Evolutionary conservation across 371 early-diverging fungal genomes (phyloP), one percentile per base, ranked within the genome.

Genomic region (Actinomortierella wolfii): DNA sequence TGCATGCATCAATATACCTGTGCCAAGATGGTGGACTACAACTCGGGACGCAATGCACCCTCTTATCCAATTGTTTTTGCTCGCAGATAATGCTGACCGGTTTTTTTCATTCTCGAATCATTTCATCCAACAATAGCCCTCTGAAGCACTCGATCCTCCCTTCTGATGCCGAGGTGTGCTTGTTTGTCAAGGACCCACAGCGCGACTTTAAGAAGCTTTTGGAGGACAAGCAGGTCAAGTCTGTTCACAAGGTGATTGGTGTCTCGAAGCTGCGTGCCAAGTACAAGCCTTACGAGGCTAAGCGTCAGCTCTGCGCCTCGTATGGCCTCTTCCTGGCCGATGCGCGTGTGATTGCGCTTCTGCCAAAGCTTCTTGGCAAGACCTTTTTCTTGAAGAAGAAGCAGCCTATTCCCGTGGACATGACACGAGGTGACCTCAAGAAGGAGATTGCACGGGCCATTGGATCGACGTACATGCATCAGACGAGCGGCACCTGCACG

Each of bases 241-340:
- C 84, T 23, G 76, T 89, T 39, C 64, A 78, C 74, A 64, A 92
- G 82, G 90, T 96, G 39, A 85, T 97, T 68, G 90, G 91, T 20
- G 57, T 96, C 20, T 78, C 82, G 25, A 92, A 96, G 77, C 73
- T 97, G 39, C 86, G 86, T 34, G 78, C 80, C 43, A 86, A 90
- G 60, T 93, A 89, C 75, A 80, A 85, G 63, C 79, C 90, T 20
- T 89, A 83, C 55, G 95, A 97, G 68, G 86, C 89, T 25, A 89
- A 85, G 73, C 83, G 93, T 58, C 68, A 83, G 58, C 80, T 97
- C 42, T 79, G 88, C 57, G 76, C 79, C 15, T 76, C 85, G 3
- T 96, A 91, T 66, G 91, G 91, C 51, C 78, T 94, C 68, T 97
- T 97, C 68, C 65, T 95, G 54, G 88, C 93, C 3, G 97, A 97